Evolutionary conservation across 805 yeast species (phyloP).

Genomic region (Candida germanica): DNA sequence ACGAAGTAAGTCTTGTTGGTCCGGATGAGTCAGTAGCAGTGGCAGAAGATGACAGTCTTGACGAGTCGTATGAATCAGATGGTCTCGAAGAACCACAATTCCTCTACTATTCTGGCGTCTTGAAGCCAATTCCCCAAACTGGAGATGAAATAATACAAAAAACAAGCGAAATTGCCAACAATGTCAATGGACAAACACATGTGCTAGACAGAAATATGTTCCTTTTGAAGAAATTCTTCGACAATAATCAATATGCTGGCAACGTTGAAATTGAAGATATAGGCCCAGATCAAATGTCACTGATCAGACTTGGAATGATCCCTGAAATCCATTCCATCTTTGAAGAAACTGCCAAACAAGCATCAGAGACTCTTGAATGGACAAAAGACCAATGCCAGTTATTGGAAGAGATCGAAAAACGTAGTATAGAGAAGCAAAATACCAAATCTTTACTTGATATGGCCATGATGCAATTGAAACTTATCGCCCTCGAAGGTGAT

Average conservation of each 20-base stretch:
- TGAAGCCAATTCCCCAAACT: not conserved
- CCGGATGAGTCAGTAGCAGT: not conserved
- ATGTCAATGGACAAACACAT: slow-evolving; percentile 24
- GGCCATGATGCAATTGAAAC: slow-evolving; percentile 24
- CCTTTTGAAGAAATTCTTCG: not conserved
- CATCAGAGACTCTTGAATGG: not conserved
- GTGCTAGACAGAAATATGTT: slow-evolving; percentile 20
- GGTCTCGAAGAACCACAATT: not conserved
- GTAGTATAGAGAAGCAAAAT: not conserved
- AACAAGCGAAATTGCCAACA: slow-evolving; percentile 20
- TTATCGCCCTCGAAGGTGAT: slow-evolving; percentile 7
- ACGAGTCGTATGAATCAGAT: not conserved
- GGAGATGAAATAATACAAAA: slow-evolving; percentile 13
- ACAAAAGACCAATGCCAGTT: not conserved
- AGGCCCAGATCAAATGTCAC: not conserved
- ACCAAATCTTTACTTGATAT: slow-evolving; percentile 19
- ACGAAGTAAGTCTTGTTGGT: not conserved
- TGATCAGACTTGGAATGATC: not conserved
- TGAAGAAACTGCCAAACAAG: not conserved
- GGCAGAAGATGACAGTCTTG: not conserved
- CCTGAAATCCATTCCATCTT: not conserved
- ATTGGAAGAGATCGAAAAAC: not conserved
- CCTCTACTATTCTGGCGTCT: slow-evolving; percentile 5
- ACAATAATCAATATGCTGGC: not conserved
- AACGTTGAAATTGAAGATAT: not conserved